Base-by-base conservation (phyloP, 768 basidiomycete species). In the Tulasnella sp. region DNA sequence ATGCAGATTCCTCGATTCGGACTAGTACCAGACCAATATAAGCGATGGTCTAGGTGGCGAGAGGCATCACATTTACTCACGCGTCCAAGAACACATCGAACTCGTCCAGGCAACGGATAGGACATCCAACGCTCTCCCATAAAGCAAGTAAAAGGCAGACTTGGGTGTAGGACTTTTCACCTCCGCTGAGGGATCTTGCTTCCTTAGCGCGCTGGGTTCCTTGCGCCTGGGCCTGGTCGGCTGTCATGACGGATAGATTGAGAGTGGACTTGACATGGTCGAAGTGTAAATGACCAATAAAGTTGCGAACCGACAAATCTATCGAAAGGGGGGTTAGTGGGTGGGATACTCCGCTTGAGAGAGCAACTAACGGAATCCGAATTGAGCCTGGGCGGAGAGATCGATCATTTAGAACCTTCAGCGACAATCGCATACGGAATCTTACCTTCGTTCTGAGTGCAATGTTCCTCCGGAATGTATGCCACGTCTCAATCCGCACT, bases 41-140 rank as follows among this genome's bases (percentile, higher is more conserved):
- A 16, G 76, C 16, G 24, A 41, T 37, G 24, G 40, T 28, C 40
- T 5, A 34, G 58, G 24, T 6, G 80, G 72, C 95, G 96, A 80
- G 96, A 92, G 34, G 94, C 16, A 77, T n/a, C 12, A 12, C 12
- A 28, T n/a, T 40, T 24, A 50, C 78, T 79, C 72, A 80, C 79
- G 41, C 94, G 84, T 97, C 96, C 95, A 99, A 96, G 88, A 97
- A 98, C 16, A 98, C 97, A 83, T 99, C 97, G 84, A 98, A 99
- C 85, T 99, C 98, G 84, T 99, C 98, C 92, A 99, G 91, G 84
- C 97, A 98, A 80, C 98, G 89, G 72, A 99, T 88, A 1, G 98
- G 98, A 84, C 97, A 97, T 0, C 94, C 93, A 79, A 97, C 96
- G 22, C 95, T 93, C 83, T 98, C 95, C 98, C 98, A 99, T 72